Evolutionary conservation across 2,329 filamentous ascomycete genomes (phyloP), one percentile per base, ranked within the genome.

Genomic region (Monosporascus ibericus): DNA sequence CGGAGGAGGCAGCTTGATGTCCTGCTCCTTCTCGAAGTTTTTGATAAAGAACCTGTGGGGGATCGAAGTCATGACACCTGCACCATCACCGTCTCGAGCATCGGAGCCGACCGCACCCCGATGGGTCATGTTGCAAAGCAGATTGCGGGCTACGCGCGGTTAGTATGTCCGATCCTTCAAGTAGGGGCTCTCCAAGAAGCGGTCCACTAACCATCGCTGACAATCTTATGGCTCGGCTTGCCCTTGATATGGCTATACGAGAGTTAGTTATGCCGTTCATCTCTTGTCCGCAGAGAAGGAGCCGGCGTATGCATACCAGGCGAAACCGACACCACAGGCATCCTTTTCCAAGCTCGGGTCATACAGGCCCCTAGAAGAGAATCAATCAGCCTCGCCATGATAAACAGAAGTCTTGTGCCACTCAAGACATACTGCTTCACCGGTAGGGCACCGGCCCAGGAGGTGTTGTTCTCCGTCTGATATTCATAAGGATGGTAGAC

Each of bases 81-180:
- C 94, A 71, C 94, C 94, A 71, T 99, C 94, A 70, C 94, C 94
- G 70, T 99, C 94, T 79, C 94, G 88, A 68, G 91, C 91, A 78
- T 99, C 94, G 55, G 94, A 97, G 63, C 94, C 94, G 64, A 97
- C 92, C 59, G 94, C 94, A 79, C 94, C 94, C 71, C 94, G 88
- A 79, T 99, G 94, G 80, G 94, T 97, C 94, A 99, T 99, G 82
- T 99, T 97, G 81, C 94, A 99, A 58, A 99, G 85, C 57, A 99
- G 80, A 74, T 92, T 95, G 61, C 90, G 88, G 61, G 92, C 90
- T 94, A 27, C 34, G 8, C 9, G 30, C 14, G 8, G 69, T 77
- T 61, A 74, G 70, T 54, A 17, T 49, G 49, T 52, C 24, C 49
- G 48, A n/a, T 37, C 44, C 15, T 18, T 9, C 17, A 6, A 36